phyloP scores from a whole-genome alignment of 352 stramenopile species.

The Phytophthora idaei region DNA sequence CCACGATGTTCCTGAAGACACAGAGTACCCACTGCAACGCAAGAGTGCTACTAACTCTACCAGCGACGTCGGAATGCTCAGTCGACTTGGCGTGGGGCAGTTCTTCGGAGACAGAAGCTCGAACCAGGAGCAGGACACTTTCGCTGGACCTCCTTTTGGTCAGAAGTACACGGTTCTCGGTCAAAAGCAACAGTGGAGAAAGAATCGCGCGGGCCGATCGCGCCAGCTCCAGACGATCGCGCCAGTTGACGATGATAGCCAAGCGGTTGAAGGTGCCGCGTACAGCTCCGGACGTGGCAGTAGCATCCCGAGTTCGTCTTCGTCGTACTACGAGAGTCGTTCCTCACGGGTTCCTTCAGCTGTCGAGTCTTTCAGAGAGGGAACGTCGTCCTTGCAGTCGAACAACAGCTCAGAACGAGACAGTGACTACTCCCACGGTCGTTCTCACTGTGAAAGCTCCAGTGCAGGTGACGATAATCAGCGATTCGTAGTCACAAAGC shows the following conservation, averaged over 20 bases:
- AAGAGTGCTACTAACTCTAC: slow-evolving; percentile 27
- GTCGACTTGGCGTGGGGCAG: slow-evolving; percentile 29
- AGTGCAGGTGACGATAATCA: slow-evolving; percentile 15
- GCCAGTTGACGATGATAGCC: slow-evolving; percentile 42
- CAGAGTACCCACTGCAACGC: slow-evolving; percentile 32
- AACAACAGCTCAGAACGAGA: slow-evolving; percentile 26
- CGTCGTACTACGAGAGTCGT: slow-evolving; percentile 19
- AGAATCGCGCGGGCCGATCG: slow-evolving; percentile 43
- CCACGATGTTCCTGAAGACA: slow-evolving; percentile 28
- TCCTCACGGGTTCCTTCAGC: slow-evolving; percentile 12
- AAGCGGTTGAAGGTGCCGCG: slow-evolving; percentile 6
- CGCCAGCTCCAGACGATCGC: slow-evolving; percentile 46
- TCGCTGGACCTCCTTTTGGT: slow-evolving; percentile 5
- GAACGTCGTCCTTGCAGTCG: slow-evolving; percentile 17
- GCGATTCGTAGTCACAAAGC: slow-evolving; percentile 55
- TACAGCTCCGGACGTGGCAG: slow-evolving; percentile 28
- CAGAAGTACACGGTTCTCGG: slow-evolving; percentile 61
- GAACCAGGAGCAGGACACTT: slow-evolving; percentile 45
- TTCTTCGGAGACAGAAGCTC: slow-evolving; percentile 35
- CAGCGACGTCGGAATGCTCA: slow-evolving; percentile 19
- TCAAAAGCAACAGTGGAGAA: slow-evolving; percentile 72
- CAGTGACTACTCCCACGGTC: slow-evolving; percentile 27
- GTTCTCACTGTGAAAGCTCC: slow-evolving; percentile 24
- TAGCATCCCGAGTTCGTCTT: slow-evolving; percentile 12
- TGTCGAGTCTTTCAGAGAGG: slow-evolving; percentile 15